These are phyloP conservation scores for Tetracladium marchalianum DNA, from an alignment of 495 filamentous ascomycete species.

Conservation along the genomic window DNA sequence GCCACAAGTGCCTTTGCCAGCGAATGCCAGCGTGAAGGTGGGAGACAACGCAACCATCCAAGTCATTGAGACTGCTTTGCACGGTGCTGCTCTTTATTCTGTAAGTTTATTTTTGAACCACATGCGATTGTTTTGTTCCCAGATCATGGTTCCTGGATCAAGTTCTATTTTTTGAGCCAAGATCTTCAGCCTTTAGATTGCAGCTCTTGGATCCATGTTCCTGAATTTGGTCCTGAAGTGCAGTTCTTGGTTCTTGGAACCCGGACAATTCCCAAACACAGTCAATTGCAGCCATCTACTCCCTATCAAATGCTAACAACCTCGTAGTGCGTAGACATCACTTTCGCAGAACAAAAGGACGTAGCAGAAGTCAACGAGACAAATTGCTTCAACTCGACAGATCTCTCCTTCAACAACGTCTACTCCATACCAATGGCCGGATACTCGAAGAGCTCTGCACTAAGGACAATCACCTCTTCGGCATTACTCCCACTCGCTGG, in stretches of 20 bases:
- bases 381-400: conserved; percentile 78
- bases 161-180: background rate
- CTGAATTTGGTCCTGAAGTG: background rate
- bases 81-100: conserved; percentile 85
- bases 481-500: conserved; percentile 6
- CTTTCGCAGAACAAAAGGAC: conserved; percentile 66
- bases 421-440: conserved; percentile 45
- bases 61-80: conserved; percentile 77
- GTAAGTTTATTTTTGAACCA: conserved; percentile 39
- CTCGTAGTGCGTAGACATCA: conserved; percentile 76
- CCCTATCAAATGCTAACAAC: conserved; percentile 4
- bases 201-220: background rate
- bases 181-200: background rate
- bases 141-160: background rate
- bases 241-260: background rate
- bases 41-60: conserved; percentile 95
- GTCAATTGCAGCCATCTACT: background rate
- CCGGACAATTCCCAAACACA: conserved; percentile 4
- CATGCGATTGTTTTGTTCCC: background rate
- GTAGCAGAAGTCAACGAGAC: conserved; percentile 59
- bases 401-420: conserved; percentile 64
- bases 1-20: conserved; percentile 80
- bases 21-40: conserved; percentile 54
- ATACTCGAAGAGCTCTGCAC: background rate
- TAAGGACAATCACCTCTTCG: conserved; percentile 3